Evolutionary conservation across 805 yeast genomes (phyloP).

Genomic region (Kluyveromyces dobzhanskii): DNA sequence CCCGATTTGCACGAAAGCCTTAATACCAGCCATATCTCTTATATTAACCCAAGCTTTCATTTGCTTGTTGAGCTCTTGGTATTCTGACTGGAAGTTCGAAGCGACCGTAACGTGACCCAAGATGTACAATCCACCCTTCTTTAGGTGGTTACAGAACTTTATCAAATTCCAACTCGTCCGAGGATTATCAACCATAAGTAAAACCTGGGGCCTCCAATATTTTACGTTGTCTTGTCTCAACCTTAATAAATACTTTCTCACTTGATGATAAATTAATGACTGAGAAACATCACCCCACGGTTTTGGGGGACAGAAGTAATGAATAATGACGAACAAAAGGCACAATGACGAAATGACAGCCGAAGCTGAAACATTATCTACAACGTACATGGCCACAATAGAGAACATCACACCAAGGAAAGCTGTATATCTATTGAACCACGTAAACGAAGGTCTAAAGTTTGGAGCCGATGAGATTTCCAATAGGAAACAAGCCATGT

Average conservation of each 20-base stretch:
- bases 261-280: slow-evolving; percentile 90
- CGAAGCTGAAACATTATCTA: slow-evolving; percentile 85
- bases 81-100: slow-evolving; percentile 53
- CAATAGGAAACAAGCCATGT: slow-evolving; percentile 84
- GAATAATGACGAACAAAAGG: slow-evolving; percentile 67
- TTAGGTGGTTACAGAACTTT: slow-evolving; percentile 85
- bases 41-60: slow-evolving; percentile 76
- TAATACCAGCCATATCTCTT: slow-evolving; percentile 67
- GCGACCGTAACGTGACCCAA: slow-evolving; percentile 78
- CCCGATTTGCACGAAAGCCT: slow-evolving; percentile 91
- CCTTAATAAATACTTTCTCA: slow-evolving; percentile 72
- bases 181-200: slow-evolving; percentile 84
- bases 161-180: slow-evolving; percentile 87
- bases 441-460: slow-evolving; percentile 90
- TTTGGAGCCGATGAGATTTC: slow-evolving; percentile 95
- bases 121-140: slow-evolving; percentile 90
- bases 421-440: slow-evolving; percentile 78
- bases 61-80: slow-evolving; percentile 62
- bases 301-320: slow-evolving; percentile 87
- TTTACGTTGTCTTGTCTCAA: slow-evolving; percentile 88
- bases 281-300: slow-evolving; percentile 99
- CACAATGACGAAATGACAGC: slow-evolving; percentile 59
- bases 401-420: slow-evolving; percentile 63
- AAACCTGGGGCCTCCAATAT: slow-evolving; percentile 96
- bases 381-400: slow-evolving; percentile 82